These are phyloP conservation scores for Nakazawaea siamensis DNA, from an alignment of 805 yeast genomes.

Conservation along the genomic window DNA sequence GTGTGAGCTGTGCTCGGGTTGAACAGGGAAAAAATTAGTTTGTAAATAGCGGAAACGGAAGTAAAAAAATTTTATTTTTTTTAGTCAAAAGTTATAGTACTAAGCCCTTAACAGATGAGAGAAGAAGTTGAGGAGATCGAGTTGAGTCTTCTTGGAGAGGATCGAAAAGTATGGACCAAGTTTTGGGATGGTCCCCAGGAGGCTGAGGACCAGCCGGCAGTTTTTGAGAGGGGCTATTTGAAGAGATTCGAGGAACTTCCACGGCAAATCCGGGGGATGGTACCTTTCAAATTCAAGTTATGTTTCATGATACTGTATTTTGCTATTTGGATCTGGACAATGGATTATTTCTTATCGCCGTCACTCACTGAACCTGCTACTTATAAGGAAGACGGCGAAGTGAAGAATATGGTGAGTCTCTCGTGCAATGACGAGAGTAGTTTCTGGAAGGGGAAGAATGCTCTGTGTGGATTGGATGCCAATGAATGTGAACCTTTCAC, in stretches of 20 bases:
- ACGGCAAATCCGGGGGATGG: conserved; percentile 20
- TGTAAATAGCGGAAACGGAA: too few species aligned
- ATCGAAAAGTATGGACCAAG: too few species aligned
- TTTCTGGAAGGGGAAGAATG: conserved; percentile 73
- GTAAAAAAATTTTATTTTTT: too few species aligned
- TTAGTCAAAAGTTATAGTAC: too few species aligned
- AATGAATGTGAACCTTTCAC: conserved; percentile 43
- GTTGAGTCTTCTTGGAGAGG: too few species aligned
- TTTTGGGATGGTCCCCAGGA: conserved; percentile 53
- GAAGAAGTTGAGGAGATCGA: too few species aligned
- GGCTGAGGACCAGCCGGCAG: conserved; percentile 41
- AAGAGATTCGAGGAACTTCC: conserved; percentile 37
- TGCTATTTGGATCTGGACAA: conserved; percentile 35
- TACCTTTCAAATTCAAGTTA: conserved; percentile 21
- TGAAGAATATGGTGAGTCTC: conserved; percentile 27
- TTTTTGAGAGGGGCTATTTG: conserved; percentile 18
- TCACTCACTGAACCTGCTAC: conserved; percentile 36
- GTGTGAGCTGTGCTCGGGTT: conserved; percentile 97
- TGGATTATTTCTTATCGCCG: conserved; percentile 32
- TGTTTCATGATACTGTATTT: conserved; percentile 30
- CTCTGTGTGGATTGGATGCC: conserved; percentile 68
- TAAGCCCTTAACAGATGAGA: too few species aligned
- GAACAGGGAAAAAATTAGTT: background rate
- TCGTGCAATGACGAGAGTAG: conserved; percentile 37
- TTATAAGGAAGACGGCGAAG: conserved; percentile 12